Conservation (phyloP, 2,329 filamentous ascomycete genomes). For the Penicillium sp. region DNA sequence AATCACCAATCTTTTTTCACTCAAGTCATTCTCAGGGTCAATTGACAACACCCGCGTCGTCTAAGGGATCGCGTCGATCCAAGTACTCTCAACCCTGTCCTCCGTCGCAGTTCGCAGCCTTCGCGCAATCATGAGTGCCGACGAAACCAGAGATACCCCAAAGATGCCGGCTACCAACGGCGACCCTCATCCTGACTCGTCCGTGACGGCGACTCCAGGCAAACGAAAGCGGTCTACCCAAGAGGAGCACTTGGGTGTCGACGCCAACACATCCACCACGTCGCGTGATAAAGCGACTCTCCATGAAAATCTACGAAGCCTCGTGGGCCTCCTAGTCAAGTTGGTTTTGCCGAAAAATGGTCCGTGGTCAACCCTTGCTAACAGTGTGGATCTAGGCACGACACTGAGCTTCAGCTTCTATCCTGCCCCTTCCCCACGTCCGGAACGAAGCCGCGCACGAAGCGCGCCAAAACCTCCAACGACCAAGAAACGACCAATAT, state of each 20-base stretch:
- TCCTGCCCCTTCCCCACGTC: conserved; percentile 42
- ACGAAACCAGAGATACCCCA: conserved; percentile 36
- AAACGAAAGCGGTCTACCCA: conserved; percentile 47
- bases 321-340: conserved; percentile 36
- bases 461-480: conserved; percentile 45
- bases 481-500: conserved; percentile 40
- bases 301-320: conserved; percentile 39
- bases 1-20: conserved; percentile 9
- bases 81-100: conserved; percentile 14
- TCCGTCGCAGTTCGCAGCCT: conserved; percentile 32
- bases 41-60: conserved; percentile 7
- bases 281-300: conserved; percentile 36
- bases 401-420: conserved; percentile 47
- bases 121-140: conserved; percentile 38
- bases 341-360: conserved; percentile 25
- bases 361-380: conserved; percentile 14
- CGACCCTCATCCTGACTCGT: conserved; percentile 34
- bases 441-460: conserved; percentile 43
- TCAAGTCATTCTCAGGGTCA: conserved; percentile 5
- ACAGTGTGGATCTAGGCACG: conserved; percentile 38
- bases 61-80: conserved; percentile 20
- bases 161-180: conserved; percentile 39
- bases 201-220: conserved; percentile 37
- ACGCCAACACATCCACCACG: conserved; percentile 25
- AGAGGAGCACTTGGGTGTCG: conserved; percentile 33